Evolutionary conservation across 1,139 yeast genomes (phyloP).

Genomic region (Pichia cactophila): DNA sequence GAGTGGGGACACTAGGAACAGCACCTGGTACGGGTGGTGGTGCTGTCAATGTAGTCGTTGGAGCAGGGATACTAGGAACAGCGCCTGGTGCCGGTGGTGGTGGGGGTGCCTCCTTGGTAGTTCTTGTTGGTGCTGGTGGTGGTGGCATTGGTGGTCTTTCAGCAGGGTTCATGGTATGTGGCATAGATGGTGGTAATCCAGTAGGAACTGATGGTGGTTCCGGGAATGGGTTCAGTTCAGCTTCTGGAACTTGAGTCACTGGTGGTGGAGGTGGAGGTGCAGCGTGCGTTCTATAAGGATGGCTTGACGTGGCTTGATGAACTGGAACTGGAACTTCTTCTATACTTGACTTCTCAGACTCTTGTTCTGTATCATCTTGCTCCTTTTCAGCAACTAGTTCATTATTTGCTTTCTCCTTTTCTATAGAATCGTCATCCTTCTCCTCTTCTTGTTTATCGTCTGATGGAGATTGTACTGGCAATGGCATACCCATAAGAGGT

Average conservation of each 20-base stretch:
- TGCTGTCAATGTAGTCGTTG: constrained; percentile 20
- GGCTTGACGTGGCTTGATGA: background rate
- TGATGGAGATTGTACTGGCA: constrained; percentile 8
- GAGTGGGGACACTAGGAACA: constrained; percentile 17
- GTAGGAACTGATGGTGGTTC: constrained; percentile 11
- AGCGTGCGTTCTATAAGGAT: background rate
- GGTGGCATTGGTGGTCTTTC: constrained; percentile 15
- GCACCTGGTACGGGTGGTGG: constrained; percentile 10
- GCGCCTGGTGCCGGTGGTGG: constrained; percentile 17
- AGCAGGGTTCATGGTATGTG: constrained; percentile 9
- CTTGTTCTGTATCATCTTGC: background rate
- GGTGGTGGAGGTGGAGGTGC: constrained; percentile 5
- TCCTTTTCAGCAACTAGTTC: background rate
- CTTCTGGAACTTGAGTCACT: background rate
- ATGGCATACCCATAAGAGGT: constrained; percentile 23
- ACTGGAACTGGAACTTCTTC: background rate
- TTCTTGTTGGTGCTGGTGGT: constrained; percentile 7
- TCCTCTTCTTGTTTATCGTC: background rate
- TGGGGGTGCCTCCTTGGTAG: constrained; percentile 1
- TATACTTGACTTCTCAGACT: background rate
- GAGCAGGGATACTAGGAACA: constrained; percentile 13
- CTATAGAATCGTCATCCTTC: background rate
- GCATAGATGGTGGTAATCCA: constrained; percentile 10
- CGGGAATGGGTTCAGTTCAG: background rate
- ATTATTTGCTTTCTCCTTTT: background rate